A percentile compares a stretch with the other conserved stretches of the same genome.
Conservation (phyloP, 768 basidiomycete genomes). For the Podaxis sp. region DNA sequence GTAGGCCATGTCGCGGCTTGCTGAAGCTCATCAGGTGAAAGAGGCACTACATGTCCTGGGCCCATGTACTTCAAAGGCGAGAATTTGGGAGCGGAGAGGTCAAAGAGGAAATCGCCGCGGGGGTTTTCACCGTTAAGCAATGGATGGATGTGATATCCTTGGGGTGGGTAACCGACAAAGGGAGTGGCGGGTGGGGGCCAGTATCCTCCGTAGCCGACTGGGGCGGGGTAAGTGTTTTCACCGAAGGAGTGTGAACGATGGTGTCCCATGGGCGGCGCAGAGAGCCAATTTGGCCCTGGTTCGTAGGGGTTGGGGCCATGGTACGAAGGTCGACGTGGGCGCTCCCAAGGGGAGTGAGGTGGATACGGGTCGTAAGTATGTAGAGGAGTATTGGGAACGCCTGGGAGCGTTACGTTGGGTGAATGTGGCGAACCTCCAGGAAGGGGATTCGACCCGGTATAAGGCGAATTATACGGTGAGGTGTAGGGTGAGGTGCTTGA, state of each 20-base stretch:
- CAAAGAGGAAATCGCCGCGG: slow-evolving; percentile 49
- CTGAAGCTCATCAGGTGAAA: slow-evolving; percentile 45
- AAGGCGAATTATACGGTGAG: slow-evolving; percentile 6
- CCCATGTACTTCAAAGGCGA: slow-evolving; percentile 41
- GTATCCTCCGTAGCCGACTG: not conserved
- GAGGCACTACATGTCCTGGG: slow-evolving; percentile 32
- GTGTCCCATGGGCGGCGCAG: not conserved
- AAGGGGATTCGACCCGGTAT: not conserved
- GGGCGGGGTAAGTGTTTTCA: not conserved
- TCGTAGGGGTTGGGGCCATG: not conserved
- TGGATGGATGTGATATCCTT: slow-evolving; percentile 41
- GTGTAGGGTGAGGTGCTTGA: not conserved
- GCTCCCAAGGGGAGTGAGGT: not conserved
- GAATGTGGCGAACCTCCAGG: slow-evolving; percentile 3
- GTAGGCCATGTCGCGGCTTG: slow-evolving; percentile 59
- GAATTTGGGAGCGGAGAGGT: slow-evolving; percentile 51
- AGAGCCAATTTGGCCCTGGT: not conserved
- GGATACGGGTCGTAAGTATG: not conserved
- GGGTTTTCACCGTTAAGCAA: slow-evolving; percentile 53
- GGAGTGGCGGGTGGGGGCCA: not conserved
- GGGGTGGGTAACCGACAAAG: slow-evolving; percentile 5
- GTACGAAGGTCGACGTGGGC: slow-evolving; percentile 2
- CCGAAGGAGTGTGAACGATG: not conserved
- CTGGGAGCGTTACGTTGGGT: not conserved
- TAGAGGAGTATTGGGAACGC: slow-evolving; percentile 1